Evolutionary conservation across 495 filamentous ascomycete species (phyloP), one percentile per base, ranked within the genome.

Genomic region (Saxispiralis lemnorum): DNA sequence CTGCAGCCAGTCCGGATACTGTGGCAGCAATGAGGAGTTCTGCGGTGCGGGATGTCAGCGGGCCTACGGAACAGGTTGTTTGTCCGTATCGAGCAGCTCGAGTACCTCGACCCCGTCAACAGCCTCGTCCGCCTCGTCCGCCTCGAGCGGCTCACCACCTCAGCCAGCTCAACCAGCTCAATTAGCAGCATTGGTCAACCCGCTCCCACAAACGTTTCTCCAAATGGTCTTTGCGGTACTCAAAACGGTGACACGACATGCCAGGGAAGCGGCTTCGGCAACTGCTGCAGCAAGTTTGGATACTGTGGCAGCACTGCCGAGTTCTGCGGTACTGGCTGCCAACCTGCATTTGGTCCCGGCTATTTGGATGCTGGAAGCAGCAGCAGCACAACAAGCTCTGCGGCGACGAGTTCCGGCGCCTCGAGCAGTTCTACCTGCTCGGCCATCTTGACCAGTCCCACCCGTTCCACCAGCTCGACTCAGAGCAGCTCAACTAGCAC

Each of bases 281-380:
- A 38, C 14, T 53, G 50, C 38, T 53, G 50, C 20, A 49, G 46
- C 18, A 1, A 32, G 11, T 49, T 38, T 31, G 46, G 46, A 1
- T 49, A 31, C 32, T 53, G 50, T 31, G 50, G 50, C 10, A 35
- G 14, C 4, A 19, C 15, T 6, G 11, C 7, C 12, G 24, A 34
- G 7, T 51, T 43, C 24, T 51, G 48, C 30, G 34, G 14, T 13
- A 17, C 31, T 12, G 47, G 43, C 1, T 50, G 47, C 24, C 47
- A 50, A 32, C 5, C 42, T n/a, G 19, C 24, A 12, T 50, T 33
- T 35, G 47, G 47, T 9, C 16, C 24, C 13, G 45, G 47, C 32
- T 37, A 14, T 28, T 11, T 35, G 36, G 36, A 31, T 37, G 11
- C 15, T 2, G 28, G 15, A 17, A 35, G 24, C 19, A 15, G 32